Evolutionary conservation across 306 rosid genomes (phyloP), one percentile per base, ranked within the genome.

Genomic region (Sindora glabra): DNA sequence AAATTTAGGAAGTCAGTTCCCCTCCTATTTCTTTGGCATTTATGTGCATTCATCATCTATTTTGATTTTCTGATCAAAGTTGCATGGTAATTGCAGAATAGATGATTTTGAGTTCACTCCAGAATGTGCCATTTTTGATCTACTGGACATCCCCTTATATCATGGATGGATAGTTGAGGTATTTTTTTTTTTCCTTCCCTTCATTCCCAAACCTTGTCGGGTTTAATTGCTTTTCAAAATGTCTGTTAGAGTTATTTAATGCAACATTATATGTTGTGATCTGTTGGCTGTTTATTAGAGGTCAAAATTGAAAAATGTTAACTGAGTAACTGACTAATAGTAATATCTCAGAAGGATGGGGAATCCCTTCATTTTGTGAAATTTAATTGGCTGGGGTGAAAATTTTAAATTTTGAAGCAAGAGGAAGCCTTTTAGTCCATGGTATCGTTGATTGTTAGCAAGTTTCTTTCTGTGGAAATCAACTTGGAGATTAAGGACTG

Each of bases 121-220:
- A 73, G 99, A 89, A 51, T 94, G 99, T 79, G 97, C 99, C 57
- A 89, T 94, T 60, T 94, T 94, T 79, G 99, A 94, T 76, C 80
- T 94, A 70, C 72, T 94, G 81, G 99, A 86, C 77, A 94, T 94
- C 70, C 97, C 99, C 6, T 70, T 94, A 48, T 94, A 81, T 82
- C 99, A 94, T 74, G 99, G 99, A 61, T 94, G 99, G 99, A 89
- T 94, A 50, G 95, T 84, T 67, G 99, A 94, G 95, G 99, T 94
- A 57, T 60, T 73, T 23, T 30, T 52, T 62, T 54, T 68, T 73
- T 64, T 36, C n/a, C 32, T 57, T 51, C 22, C n/a, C 53, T 52
- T 46, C 37, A 41, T 49, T 62, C 26, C 40, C 36, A 24, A 64
- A 59, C 37, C 40, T 14, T 41, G 46, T 33, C 7, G 27, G 29